Base-by-base conservation (phyloP, 1,284 basidiomycete species). In the Microbotryum silenes-acaulis region DNA sequence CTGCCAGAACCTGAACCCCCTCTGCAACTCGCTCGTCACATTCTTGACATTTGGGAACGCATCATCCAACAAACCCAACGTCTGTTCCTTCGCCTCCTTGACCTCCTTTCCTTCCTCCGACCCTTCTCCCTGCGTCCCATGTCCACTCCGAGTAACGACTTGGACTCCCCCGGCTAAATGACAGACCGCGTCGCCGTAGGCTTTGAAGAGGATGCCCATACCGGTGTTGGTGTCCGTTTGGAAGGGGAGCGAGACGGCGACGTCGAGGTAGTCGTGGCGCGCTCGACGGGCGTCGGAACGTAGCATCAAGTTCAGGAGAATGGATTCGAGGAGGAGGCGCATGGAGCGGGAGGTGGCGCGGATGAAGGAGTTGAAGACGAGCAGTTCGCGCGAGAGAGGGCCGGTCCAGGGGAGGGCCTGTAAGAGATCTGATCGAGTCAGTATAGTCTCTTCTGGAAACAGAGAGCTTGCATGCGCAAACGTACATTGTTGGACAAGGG, bases 1-100 rank as follows among this genome's bases (percentile, higher is more conserved):
- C 74, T 94, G 88, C 94, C 96, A 99, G 80, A 98, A 98, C 70
- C 96, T 81, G 80, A 98, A 97, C 6, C 92, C 93, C 59, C 96
- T 80, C 74, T 92, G 89, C 55, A 99, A 86, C 80, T 99, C 94
- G 60, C 78, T 78, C 75, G 85, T 84, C 8, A 94, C 89, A 64
- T 77, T 78, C 79, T 91, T 94, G 70, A 98, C 89, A 25, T 91
- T 92, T 3, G 76, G 75, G 81, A 99, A 98, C 52, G 88, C 92
- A 72, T 91, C 88, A 69, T 96, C 91, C 72, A 94, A 88, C 72
- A 96, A 88, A 65, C 88, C 88, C 42, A 97, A 80, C 29, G 94
- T 91, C 77, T 87, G 83, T 58, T 81, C 82, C 78, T 97, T 97
- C 56, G 88, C 88, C 68, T 88, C 86, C 70, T 79, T 80, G 57